phyloP scores from a whole-genome alignment of 352 stramenopile genomes.

The Phytophthora citrophthora region DNA sequence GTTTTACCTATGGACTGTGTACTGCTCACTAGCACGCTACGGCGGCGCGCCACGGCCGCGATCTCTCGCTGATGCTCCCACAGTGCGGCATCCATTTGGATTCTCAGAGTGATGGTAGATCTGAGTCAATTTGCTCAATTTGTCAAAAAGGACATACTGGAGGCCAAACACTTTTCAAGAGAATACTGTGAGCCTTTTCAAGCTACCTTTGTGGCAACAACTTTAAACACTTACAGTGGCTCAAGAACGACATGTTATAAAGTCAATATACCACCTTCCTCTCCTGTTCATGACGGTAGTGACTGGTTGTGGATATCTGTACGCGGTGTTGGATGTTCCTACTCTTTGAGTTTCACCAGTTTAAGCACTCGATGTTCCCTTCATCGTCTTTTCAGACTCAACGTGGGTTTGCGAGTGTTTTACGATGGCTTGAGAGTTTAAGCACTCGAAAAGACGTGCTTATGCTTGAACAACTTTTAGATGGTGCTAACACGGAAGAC shows the following conservation, averaged over 20 bases:
- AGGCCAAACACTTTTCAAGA: too few relatives aligned
- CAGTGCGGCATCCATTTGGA: constrained; percentile 39
- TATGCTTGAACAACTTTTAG: constrained; percentile 27
- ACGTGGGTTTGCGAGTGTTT: constrained; percentile 51
- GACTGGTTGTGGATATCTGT: constrained; percentile 34
- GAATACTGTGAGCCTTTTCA: too few relatives aligned
- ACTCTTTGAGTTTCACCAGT: constrained; percentile 47
- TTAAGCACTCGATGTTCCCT: constrained; percentile 32
- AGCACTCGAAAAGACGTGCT: constrained; percentile 45
- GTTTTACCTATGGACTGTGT: constrained; percentile 71
- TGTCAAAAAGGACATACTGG: too few relatives aligned
- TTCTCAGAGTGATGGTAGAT: constrained; percentile 22
- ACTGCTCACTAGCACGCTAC: constrained; percentile 72
- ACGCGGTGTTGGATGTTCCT: constrained; percentile 30
- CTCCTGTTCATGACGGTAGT: constrained; percentile 39
- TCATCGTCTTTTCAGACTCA: constrained; percentile 40
- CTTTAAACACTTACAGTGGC: too few relatives aligned
- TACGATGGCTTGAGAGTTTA: constrained; percentile 66
- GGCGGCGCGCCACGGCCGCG: constrained; percentile 60
- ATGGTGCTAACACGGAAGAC: neutral
- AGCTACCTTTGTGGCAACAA: too few relatives aligned
- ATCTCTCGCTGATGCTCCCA: constrained; percentile 77
- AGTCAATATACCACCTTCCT: constrained; percentile 2
- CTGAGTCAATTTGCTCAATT: too few relatives aligned
- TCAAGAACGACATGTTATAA: neutral